Conservation (phyloP, 768 basidiomycete species). For the Tricholoma bakamatsutake region DNA sequence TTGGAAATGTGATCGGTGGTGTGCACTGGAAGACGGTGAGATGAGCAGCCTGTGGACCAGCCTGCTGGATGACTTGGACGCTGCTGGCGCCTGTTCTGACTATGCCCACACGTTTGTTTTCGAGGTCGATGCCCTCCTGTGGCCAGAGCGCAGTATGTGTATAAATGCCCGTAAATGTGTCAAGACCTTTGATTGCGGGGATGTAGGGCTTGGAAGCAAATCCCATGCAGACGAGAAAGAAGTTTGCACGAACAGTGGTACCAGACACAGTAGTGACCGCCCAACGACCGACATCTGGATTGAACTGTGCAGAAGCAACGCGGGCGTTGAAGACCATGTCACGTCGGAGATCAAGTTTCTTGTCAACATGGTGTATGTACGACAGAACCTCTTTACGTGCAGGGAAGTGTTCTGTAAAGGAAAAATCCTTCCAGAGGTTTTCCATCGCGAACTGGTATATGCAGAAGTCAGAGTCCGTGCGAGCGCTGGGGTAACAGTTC, state of each 20-base stretch:
- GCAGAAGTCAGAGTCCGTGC: neutral
- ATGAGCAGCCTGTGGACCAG: conserved; percentile 14
- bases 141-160: conserved; percentile 21
- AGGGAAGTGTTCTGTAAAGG: neutral
- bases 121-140: conserved; percentile 13
- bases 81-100: conserved; percentile 23
- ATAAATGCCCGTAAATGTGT: conserved; percentile 16
- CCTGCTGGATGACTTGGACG: conserved; percentile 21
- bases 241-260: conserved; percentile 10
- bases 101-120: conserved; percentile 19
- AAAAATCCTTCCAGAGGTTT: neutral
- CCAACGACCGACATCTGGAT: conserved; percentile 16
- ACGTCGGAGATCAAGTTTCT: neutral
- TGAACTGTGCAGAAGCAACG: conserved; percentile 18
- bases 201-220: conserved; percentile 17
- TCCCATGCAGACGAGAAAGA: conserved; percentile 19
- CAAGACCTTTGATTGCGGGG: conserved; percentile 16
- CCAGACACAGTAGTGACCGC: conserved; percentile 15
- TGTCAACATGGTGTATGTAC: neutral
- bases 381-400: neutral
- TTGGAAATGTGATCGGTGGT: conserved; percentile 17
- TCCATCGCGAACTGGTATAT: neutral
- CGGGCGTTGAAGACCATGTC: conserved; percentile 9
- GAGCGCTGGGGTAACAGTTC: conserved; percentile 15
- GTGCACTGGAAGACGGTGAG: conserved; percentile 24